Percentiles rank a stretch among this genome's conserved stretches.
These are phyloP conservation scores for Persicaria tinctoria DNA, from an alignment of 148 eudicot species.

Conservation along the genomic window DNA sequence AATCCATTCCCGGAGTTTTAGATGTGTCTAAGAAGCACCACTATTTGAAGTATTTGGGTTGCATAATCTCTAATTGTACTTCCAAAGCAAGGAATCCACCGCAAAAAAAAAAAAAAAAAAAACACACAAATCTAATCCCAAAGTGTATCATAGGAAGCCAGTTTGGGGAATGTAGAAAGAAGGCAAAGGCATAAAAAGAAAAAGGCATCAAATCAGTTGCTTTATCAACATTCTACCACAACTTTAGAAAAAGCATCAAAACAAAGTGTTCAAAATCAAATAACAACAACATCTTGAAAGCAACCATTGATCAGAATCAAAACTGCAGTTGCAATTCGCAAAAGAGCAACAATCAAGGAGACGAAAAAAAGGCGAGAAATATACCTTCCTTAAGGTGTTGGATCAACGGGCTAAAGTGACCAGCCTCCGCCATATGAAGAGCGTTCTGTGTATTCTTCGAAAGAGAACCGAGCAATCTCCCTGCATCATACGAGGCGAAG, in stretches of 20 bases:
- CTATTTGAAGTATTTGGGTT: background rate
- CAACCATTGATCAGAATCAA: background rate
- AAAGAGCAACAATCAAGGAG: constrained; percentile 1
- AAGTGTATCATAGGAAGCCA: background rate
- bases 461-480: constrained; percentile 43
- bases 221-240: constrained; percentile 9
- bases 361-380: background rate
- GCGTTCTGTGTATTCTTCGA: constrained; percentile 81
- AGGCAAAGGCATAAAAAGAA: background rate
- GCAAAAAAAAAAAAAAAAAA: background rate
- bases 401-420: constrained; percentile 71
- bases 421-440: constrained; percentile 96
- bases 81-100: constrained; percentile 5
- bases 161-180: background rate
- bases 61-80: background rate
- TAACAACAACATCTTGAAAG: background rate
- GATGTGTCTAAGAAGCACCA: background rate
- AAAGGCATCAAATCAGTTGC: constrained; percentile 8
- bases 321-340: background rate
- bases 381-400: constrained; percentile 79
- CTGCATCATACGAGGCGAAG: constrained; percentile 58
- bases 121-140: background rate
- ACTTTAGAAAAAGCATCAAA: constrained; percentile 11
- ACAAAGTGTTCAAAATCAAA: constrained; percentile 7
- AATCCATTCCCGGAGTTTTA: background rate